phyloP scores from a whole-genome alignment of 352 stramenopile species.

The Pythium sp. region DNA sequence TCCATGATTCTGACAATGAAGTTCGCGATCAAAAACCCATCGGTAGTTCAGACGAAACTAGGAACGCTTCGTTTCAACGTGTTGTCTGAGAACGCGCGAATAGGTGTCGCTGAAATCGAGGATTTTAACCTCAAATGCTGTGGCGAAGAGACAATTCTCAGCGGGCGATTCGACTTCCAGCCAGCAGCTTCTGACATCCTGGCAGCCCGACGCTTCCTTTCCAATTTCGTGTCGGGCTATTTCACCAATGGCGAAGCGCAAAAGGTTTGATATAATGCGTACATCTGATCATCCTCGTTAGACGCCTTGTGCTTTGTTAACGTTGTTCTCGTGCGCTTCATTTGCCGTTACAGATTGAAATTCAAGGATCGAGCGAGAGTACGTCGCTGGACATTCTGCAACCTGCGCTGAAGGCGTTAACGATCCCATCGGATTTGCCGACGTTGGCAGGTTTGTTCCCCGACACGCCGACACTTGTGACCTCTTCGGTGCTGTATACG shows the following conservation, averaged over 20 bases:
- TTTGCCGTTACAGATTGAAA: conserved; percentile 43
- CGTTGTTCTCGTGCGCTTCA: too few relatives aligned
- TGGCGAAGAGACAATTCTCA: conserved; percentile 45
- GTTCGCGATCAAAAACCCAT: conserved; percentile 72
- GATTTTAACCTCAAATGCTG: conserved; percentile 75
- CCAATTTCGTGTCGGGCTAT: conserved; percentile 81
- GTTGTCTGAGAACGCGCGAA: conserved; percentile 34
- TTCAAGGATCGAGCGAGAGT: conserved; percentile 53
- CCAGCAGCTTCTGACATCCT: conserved; percentile 29
- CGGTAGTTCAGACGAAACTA: conserved; percentile 58
- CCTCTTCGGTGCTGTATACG: conserved; percentile 70
- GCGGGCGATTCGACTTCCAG: conserved; percentile 58
- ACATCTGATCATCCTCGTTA: neutral
- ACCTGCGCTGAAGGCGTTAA: conserved; percentile 49
- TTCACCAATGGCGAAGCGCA: conserved; percentile 66
- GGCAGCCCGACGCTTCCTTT: conserved; percentile 59
- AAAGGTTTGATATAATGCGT: conserved; percentile 32
- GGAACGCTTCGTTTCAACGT: conserved; percentile 56
- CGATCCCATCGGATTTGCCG: conserved; percentile 57
- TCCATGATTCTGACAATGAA: conserved; percentile 67
- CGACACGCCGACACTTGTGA: conserved; percentile 64
- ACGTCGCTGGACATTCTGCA: conserved; percentile 60
- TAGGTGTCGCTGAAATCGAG: conserved; percentile 58
- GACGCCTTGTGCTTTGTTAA: too few relatives aligned
- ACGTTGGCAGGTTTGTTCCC: conserved; percentile 68